A percentile compares a stretch with the other conserved stretches of the same genome.
These are phyloP conservation scores for Diphasiastrum complanatum DNA, from an alignment of 83 land plant species.

Conservation along the genomic window DNA sequence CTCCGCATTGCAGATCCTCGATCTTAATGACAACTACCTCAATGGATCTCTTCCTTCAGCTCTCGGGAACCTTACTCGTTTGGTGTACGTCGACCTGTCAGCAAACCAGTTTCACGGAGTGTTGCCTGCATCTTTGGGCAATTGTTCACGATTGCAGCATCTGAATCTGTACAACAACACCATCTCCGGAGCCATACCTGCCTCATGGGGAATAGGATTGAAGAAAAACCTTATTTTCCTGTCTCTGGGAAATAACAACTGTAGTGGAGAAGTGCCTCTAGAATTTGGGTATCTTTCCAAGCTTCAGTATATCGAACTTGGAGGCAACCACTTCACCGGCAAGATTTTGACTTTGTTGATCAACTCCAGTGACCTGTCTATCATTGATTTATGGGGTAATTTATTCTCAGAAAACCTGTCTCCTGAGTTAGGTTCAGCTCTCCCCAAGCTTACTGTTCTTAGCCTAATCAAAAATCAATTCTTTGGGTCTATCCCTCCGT, in stretches of 20 bases:
- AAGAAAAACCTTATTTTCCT: neutral
- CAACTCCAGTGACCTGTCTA: neutral
- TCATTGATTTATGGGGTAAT: neutral
- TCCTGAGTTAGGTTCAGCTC: neutral
- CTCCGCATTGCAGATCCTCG: neutral
- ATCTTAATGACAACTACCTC: neutral
- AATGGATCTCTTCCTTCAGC: neutral
- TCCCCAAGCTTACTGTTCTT: neutral
- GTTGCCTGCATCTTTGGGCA: neutral
- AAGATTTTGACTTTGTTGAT: neutral
- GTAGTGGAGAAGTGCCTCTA: neutral
- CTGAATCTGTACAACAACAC: neutral
- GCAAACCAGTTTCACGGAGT: neutral
- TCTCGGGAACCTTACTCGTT: neutral
- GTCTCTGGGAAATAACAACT: neutral
- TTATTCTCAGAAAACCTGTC: neutral
- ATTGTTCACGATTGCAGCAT: neutral
- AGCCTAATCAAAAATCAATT: neutral
- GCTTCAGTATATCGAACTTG: neutral
- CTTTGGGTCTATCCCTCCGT: neutral
- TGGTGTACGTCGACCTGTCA: neutral
- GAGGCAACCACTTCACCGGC: neutral
- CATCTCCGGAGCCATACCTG: neutral
- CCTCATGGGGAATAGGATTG: neutral
- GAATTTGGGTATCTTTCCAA: neutral